phyloP scores from a whole-genome alignment of 2,329 filamentous ascomycete genomes.

The Bipolaris bicolor region DNA sequence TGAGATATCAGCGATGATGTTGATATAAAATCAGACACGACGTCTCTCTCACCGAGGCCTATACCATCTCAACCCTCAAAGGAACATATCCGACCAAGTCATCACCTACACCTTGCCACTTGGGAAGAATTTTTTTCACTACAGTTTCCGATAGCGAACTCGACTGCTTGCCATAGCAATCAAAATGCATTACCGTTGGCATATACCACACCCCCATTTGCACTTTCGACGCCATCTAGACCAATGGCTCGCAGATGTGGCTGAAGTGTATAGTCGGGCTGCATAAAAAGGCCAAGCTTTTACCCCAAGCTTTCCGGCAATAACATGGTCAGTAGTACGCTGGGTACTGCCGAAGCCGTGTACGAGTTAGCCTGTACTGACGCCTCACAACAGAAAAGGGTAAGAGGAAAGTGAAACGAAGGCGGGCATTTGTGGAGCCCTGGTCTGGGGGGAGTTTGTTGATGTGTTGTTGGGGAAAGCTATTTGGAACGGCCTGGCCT shows the following conservation, averaged over 20 bases:
- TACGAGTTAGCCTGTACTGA: neutral
- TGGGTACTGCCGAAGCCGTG: neutral
- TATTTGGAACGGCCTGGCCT: constrained; percentile 1
- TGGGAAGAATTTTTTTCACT: neutral
- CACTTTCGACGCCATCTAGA: constrained; percentile 7
- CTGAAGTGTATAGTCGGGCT: constrained; percentile 9
- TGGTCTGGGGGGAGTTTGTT: neutral
- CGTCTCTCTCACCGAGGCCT: neutral
- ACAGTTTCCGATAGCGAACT: constrained; percentile 1
- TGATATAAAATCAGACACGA: neutral
- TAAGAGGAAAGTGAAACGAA: neutral
- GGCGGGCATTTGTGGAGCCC: neutral
- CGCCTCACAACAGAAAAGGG: neutral
- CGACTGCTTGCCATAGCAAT: neutral
- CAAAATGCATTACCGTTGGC: constrained; percentile 1
- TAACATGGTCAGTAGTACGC: neutral
- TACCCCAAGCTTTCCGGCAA: neutral
- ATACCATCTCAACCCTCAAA: neutral
- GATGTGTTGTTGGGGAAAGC: neutral
- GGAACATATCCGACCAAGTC: neutral
- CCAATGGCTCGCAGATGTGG: constrained; percentile 11
- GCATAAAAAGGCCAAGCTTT: constrained; percentile 6
- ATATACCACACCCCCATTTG: constrained; percentile 2
- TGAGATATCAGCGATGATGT: neutral
- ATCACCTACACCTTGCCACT: neutral